These are phyloP conservation scores for Geotrichum macrosporum DNA, from an alignment of 1,139 yeast species.

Conservation along the genomic window DNA sequence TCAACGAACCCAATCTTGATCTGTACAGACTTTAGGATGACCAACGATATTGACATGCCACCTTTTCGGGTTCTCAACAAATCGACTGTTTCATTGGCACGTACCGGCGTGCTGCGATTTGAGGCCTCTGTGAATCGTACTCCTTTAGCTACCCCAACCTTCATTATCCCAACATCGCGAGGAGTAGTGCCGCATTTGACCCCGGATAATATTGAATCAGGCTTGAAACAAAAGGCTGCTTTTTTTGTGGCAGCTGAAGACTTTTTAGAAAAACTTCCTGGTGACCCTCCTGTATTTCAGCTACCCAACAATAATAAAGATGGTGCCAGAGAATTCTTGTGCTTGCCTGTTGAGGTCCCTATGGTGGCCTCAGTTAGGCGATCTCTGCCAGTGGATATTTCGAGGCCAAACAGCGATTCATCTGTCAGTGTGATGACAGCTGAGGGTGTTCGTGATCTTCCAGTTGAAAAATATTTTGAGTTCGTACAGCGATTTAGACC, in stretches of 20 bases:
- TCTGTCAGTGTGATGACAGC: conserved; percentile 36
- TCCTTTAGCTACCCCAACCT: conserved; percentile 33
- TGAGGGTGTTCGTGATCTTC: conserved; percentile 38
- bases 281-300: conserved; percentile 24
- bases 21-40: no score
- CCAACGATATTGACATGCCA: conserved; percentile 18
- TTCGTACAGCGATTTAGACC: conserved; percentile 31
- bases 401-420: conserved; percentile 37
- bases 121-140: conserved; percentile 4
- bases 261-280: conserved; percentile 30
- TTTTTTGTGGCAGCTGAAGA: conserved; percentile 21
- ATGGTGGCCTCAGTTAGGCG: conserved; percentile 32
- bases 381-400: conserved; percentile 33
- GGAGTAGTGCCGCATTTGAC: conserved; percentile 43
- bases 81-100: conserved; percentile 16
- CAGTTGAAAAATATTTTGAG: conserved; percentile 29
- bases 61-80: conserved; percentile 12
- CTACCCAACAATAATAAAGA: conserved; percentile 20
- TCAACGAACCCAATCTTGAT: no score
- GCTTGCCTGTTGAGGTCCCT: conserved; percentile 28
- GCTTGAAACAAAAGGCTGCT: conserved; percentile 25
- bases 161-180: conserved; percentile 38
- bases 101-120: conserved; percentile 13
- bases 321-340: conserved; percentile 25
- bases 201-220: conserved; percentile 37